A percentile compares a stretch with the other conserved stretches of the same genome.
phyloP scores from a whole-genome alignment of 345 rosid genomes.

The Boechera divaricarpa region DNA sequence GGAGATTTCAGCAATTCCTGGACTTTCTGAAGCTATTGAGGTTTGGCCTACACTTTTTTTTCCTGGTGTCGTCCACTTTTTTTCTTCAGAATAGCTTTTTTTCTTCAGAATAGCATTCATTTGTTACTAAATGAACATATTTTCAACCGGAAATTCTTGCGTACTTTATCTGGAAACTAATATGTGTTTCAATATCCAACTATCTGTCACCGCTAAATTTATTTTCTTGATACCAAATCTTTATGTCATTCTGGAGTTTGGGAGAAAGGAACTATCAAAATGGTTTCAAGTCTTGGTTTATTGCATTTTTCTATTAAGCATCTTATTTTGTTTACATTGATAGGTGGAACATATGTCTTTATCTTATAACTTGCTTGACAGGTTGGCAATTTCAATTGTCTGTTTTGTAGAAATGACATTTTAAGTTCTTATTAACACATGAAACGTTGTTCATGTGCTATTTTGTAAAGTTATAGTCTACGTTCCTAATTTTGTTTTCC shows the following conservation, averaged over 20 bases:
- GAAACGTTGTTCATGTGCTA: slow-evolving; percentile 18
- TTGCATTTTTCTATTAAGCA: background rate
- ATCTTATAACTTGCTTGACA: background rate
- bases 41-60: slow-evolving; percentile 49
- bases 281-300: slow-evolving; percentile 5
- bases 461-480: background rate
- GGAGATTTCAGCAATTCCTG: slow-evolving; percentile 90
- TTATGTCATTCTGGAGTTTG: background rate
- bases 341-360: background rate
- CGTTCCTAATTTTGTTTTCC: slow-evolving; percentile 13
- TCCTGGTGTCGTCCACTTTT: background rate
- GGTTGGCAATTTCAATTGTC: background rate
- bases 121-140: slow-evolving; percentile 1
- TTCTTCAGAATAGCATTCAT: slow-evolving; percentile 8
- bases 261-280: background rate
- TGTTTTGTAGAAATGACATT: background rate
- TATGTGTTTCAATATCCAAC: too few relatives aligned
- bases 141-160: background rate
- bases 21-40: slow-evolving; percentile 87
- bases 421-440: slow-evolving; percentile 3
- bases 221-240: slow-evolving; percentile 6
- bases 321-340: background rate
- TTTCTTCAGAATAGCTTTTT: background rate
- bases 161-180: too few relatives aligned
- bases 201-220: background rate